These are phyloP conservation scores for Ustilago nuda DNA, from an alignment of 1,284 basidiomycete genomes.

Conservation along the genomic window DNA sequence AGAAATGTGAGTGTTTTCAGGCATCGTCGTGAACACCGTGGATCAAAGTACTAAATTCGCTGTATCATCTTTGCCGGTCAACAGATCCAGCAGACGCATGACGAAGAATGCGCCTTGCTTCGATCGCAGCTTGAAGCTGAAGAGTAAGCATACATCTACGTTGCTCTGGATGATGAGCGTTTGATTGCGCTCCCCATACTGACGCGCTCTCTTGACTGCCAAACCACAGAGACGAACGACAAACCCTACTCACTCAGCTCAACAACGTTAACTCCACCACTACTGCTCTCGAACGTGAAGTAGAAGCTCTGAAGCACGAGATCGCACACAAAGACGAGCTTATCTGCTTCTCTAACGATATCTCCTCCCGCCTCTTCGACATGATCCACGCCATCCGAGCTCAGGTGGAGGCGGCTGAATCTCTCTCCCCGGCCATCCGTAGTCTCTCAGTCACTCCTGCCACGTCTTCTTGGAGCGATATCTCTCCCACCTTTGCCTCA, in stretches of 20 bases:
- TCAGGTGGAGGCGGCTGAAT: slow-evolving; percentile 31
- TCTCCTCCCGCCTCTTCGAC: slow-evolving; percentile 27
- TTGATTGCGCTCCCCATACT: neutral
- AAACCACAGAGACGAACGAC: slow-evolving; percentile 12
- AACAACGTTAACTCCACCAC: slow-evolving; percentile 5
- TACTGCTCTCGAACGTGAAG: slow-evolving; percentile 6
- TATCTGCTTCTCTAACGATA: slow-evolving; percentile 34
- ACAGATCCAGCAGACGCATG: slow-evolving; percentile 26
- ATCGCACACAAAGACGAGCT: slow-evolving; percentile 32
- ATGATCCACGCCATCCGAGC: slow-evolving; percentile 23
- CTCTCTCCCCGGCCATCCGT: slow-evolving; percentile 37
- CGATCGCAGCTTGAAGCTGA: slow-evolving; percentile 10
- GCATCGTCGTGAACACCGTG: neutral
- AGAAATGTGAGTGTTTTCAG: slow-evolving; percentile 13
- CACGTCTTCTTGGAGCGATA: slow-evolving; percentile 1
- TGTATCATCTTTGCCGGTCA: no score
- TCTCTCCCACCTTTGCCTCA: neutral
- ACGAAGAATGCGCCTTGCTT: slow-evolving; percentile 12
- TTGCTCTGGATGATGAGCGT: neutral
- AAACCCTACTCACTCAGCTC: slow-evolving; percentile 10
- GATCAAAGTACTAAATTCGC: neutral
- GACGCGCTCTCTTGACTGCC: neutral
- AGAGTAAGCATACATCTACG: slow-evolving; percentile 9
- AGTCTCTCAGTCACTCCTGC: slow-evolving; percentile 10
- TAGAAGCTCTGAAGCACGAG: slow-evolving; percentile 14